Evolutionary conservation across 2,329 filamentous ascomycete species (phyloP), one percentile per base, ranked within the genome.

Genomic region (Volutella citrinella): DNA sequence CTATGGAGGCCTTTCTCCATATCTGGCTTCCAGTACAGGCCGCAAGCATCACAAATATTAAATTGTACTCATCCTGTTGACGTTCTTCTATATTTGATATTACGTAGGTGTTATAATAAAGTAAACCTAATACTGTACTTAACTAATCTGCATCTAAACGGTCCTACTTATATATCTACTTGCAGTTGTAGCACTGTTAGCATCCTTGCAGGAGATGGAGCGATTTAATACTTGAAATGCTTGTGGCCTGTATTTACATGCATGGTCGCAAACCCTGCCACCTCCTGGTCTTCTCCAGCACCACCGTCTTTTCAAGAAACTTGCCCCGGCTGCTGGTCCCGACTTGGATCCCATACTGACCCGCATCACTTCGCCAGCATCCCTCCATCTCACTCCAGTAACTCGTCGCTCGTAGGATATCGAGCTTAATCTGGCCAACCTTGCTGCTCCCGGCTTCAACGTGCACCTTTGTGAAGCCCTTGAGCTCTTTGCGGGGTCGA

Each of bases 401-500:
- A 15, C 43, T 45, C 10, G 43, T 45, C 8, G 43, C 41, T 1
- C 38, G 38, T 17, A 39, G n/a, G 20, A 50, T 38, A 33, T 64
- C 58, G 10, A 66, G 19, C 15, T 32, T 37, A 5, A 65, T 50
- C 18, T 48, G 38, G 3, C 56, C 58, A 4, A 42, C 46, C 22
- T 49, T 52, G 31, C 52, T 59, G 29, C 63, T 57, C 3, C 62
- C 60, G 0, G 61, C 47, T 21, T 61, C 49, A 10, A 70, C 45
- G 16, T 56, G 48, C 9, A 66, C 60, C 38, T 70, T 70, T 14
- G 57, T 43, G 36, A 71, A 71, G 5, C 63, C 65, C 30, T 68
- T 65, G 14, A 70, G 49, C 38, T 69, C 66, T 46, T 66, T 66
- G 18, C 44, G 42, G 6, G 68, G 63, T 9, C 68, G 59, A 0